These are phyloP conservation scores for Phoma sp. DNA, from an alignment of 2,329 filamentous ascomycete species.

Conservation along the genomic window DNA sequence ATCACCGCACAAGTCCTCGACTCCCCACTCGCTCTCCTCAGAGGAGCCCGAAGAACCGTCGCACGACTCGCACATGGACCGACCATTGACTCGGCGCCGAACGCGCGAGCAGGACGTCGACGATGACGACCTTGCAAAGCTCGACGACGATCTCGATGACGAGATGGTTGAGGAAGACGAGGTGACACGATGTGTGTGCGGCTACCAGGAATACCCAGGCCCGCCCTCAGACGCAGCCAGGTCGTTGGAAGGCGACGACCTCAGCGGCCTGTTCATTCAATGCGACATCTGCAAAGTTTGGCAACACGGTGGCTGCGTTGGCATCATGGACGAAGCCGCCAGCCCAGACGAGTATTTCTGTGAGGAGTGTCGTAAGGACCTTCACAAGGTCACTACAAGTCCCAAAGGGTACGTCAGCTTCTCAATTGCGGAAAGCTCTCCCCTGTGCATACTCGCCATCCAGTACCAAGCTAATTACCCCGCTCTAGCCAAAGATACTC, in stretches of 20 bases:
- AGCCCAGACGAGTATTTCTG: slow-evolving; percentile 98
- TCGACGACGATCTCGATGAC: slow-evolving; percentile 67
- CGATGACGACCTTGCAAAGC: slow-evolving; percentile 51
- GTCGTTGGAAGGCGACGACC: slow-evolving; percentile 70
- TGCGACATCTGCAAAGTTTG: slow-evolving; percentile 98
- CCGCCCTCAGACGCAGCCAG: slow-evolving; percentile 67
- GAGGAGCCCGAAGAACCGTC: slow-evolving; percentile 68
- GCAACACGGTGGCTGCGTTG: slow-evolving; percentile 98
- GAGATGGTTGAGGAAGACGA: slow-evolving; percentile 77
- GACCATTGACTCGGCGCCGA: slow-evolving; percentile 76
- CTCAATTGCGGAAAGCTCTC: neutral
- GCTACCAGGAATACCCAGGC: slow-evolving; percentile 92
- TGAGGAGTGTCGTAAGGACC: slow-evolving; percentile 89
- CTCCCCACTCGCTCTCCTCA: slow-evolving; percentile 75
- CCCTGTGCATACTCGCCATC: neutral
- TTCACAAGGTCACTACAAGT: slow-evolving; percentile 83
- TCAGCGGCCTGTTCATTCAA: slow-evolving; percentile 95
- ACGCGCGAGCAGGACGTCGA: slow-evolving; percentile 79
- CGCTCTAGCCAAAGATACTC: slow-evolving; percentile 66
- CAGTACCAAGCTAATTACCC: slow-evolving; percentile 8
- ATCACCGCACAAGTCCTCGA: slow-evolving; percentile 78
- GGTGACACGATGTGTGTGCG: slow-evolving; percentile 93
- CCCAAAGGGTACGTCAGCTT: slow-evolving; percentile 76
- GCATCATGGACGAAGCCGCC: slow-evolving; percentile 91
- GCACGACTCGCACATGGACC: slow-evolving; percentile 63